A percentile compares a stretch with the other conserved stretches of the same genome.
Evolutionary conservation across 2,329 filamentous ascomycete species (phyloP).

Genomic region (Fusarium aywerte): DNA sequence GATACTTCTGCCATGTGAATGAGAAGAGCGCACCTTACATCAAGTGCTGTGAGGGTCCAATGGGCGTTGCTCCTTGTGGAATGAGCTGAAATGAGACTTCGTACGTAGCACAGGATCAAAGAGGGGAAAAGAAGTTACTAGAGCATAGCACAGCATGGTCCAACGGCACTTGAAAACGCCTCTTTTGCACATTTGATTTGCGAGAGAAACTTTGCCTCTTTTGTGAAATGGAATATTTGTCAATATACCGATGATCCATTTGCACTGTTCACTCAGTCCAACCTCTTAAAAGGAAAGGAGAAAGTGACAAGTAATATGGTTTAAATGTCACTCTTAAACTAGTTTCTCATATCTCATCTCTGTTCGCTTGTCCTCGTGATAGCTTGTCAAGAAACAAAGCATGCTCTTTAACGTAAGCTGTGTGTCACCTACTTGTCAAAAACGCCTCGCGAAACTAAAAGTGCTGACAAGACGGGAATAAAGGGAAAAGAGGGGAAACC

Average conservation of each 20-base stretch:
- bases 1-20: conserved; percentile 1
- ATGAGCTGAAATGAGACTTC: conserved; percentile 31
- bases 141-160: conserved; percentile 14
- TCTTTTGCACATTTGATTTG: not conserved
- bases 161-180: not conserved
- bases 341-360: not conserved
- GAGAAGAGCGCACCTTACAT: conserved; percentile 9
- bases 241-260: not conserved
- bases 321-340: not conserved
- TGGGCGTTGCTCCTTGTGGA: conserved; percentile 6
- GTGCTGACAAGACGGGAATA: not conserved
- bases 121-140: conserved; percentile 13
- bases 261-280: not conserved
- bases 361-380: not conserved
- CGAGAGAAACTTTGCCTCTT: not conserved
- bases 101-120: conserved; percentile 14
- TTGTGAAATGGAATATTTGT: not conserved
- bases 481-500: not conserved
- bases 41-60: not conserved
- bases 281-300: not conserved
- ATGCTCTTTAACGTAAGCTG: not conserved
- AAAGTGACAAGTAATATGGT: conserved; percentile 5
- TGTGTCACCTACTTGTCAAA: not conserved
- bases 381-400: not conserved
- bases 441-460: not conserved